Evolutionary conservation across 805 yeast species (phyloP).

Genomic region (Cyberlindnera americana): DNA sequence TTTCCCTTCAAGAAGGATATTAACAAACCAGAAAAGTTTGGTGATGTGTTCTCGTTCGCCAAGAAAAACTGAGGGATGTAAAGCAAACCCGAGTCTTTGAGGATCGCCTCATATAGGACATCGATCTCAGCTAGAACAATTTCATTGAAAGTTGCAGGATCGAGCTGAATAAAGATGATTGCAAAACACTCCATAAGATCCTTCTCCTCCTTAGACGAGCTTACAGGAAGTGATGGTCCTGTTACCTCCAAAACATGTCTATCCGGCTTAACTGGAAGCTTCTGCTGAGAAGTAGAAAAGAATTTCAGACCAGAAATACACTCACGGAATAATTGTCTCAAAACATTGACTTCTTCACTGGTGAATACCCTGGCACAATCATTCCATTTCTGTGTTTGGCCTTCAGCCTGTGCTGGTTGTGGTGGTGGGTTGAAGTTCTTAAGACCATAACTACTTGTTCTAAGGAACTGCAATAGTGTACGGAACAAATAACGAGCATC

Average conservation of each 20-base stretch:
- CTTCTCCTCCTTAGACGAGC: slow-evolving; percentile 88
- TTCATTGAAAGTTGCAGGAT: slow-evolving; percentile 93
- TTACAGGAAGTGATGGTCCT: slow-evolving; percentile 79
- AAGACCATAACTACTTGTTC: slow-evolving; percentile 84
- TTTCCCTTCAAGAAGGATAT: slow-evolving; percentile 72
- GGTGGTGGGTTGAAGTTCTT: slow-evolving; percentile 89
- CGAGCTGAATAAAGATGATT: slow-evolving; percentile 88
- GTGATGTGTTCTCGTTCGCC: slow-evolving; percentile 91
- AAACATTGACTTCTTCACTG: slow-evolving; percentile 75
- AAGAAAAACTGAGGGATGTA: slow-evolving; percentile 92
- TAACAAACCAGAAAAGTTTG: slow-evolving; percentile 83
- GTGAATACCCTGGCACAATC: slow-evolving; percentile 82
- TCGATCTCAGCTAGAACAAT: slow-evolving; percentile 79
- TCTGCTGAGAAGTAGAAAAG: slow-evolving; percentile 47
- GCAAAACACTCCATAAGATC: slow-evolving; percentile 96
- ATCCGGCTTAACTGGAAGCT: slow-evolving; percentile 22
- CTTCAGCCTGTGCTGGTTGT: slow-evolving; percentile 38
- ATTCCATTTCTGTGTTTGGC: slow-evolving; percentile 65
- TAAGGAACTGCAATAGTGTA: slow-evolving; percentile 83
- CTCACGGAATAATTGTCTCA: slow-evolving; percentile 76
- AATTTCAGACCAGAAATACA: slow-evolving; percentile 77
- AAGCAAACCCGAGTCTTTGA: slow-evolving; percentile 77
- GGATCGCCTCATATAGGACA: slow-evolving; percentile 70
- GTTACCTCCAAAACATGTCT: slow-evolving; percentile 39
- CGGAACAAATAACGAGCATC: slow-evolving; percentile 87